Percentiles rank a stretch among this genome's conserved stretches.
These are phyloP conservation scores for Saccharum officinarum DNA, from an alignment of 176 grass and related monocot genomes.

Conservation along the genomic window DNA sequence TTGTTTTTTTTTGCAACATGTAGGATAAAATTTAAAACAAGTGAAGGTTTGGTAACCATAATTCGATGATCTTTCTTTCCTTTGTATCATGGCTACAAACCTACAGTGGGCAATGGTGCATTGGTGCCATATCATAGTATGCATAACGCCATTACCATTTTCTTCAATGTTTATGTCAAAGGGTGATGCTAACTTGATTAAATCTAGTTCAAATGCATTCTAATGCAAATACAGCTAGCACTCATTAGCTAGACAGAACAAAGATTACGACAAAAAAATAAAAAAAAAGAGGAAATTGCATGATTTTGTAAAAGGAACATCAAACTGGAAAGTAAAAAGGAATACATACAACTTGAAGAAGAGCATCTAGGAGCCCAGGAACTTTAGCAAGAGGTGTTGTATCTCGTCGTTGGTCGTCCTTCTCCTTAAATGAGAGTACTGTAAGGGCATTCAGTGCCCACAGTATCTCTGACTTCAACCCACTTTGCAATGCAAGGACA, in stretches of 20 bases:
- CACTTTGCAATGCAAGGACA: conserved; percentile 96
- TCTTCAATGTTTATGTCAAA: conserved; percentile 6
- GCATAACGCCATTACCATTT: conserved; percentile 6
- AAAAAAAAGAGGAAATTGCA: neutral
- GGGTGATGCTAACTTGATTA: neutral
- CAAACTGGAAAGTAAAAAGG: conserved; percentile 8
- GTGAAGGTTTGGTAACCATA: neutral
- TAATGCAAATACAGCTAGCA: conserved; percentile 8
- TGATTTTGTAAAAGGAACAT: conserved; percentile 25
- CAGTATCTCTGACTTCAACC: conserved; percentile 91
- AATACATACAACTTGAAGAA: conserved; percentile 96
- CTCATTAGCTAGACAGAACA: conserved; percentile 4
- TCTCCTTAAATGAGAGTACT: conserved; percentile 96
- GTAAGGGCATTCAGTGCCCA: conserved; percentile 96
- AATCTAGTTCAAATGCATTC: conserved; percentile 21
- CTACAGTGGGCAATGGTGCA: neutral
- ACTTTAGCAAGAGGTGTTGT: conserved; percentile 86
- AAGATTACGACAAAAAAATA: neutral
- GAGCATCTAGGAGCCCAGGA: conserved; percentile 85
- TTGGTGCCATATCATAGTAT: neutral
- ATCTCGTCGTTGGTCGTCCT: conserved; percentile 87
- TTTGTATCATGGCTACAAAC: conserved; percentile 3
- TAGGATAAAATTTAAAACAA: neutral
- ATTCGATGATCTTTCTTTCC: neutral
- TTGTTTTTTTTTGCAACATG: neutral